Base-by-base conservation (phyloP, 768 basidiomycete species). In the Naganishia antarctica region DNA sequence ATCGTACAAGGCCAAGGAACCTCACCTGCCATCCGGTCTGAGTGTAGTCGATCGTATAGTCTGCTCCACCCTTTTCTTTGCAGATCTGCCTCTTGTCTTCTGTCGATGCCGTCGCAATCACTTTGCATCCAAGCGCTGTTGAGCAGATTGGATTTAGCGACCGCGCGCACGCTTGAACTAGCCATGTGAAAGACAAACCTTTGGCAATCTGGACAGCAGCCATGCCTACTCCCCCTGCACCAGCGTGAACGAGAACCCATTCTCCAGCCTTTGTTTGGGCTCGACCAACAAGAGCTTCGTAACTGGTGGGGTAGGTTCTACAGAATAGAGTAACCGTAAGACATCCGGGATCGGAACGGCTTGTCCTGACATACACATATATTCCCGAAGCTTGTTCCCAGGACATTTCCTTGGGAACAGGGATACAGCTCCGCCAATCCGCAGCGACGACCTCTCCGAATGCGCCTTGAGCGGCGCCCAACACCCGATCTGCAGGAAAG, bases 181-280 rank as follows among this genome's bases (percentile, higher is more conserved):
- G n/a, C n/a, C 40, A 32, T 11, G 18, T 4, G n/a, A 31, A 50
- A 12, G 23, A 67, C 74, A 40, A 34, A 89, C 90, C 86, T 83
- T 96, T 96, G 23, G 91, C 93, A 60, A 97, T 82, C 74, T 97
- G 94, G 18, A 92, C 85, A 7, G 94, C 93, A 6, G 87, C 86
- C 57, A 94, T 85, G 0, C 93, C 93, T 4, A 98, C 92, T 13
- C 92, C 94, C 3, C 94, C 94, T 1, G 93, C 94, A n/a, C 90
- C 89, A 7, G 92, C 94, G 53, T 91, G 90, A 4, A 98, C 86
- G 2, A 99, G 84, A 3, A 96, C 84, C 84, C 87, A 91, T 79
- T 97, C 94, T 86, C 90, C 91, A 60, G 84, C 78, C 73, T 91
- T 85, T 44, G 92, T 78, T 48, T 88, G 80, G 13, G 90, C 94